Evolutionary conservation across 164 flowering plant species (phyloP), one percentile per base, ranked within the genome.

Genomic region (Chloranthus sessilifolius): DNA sequence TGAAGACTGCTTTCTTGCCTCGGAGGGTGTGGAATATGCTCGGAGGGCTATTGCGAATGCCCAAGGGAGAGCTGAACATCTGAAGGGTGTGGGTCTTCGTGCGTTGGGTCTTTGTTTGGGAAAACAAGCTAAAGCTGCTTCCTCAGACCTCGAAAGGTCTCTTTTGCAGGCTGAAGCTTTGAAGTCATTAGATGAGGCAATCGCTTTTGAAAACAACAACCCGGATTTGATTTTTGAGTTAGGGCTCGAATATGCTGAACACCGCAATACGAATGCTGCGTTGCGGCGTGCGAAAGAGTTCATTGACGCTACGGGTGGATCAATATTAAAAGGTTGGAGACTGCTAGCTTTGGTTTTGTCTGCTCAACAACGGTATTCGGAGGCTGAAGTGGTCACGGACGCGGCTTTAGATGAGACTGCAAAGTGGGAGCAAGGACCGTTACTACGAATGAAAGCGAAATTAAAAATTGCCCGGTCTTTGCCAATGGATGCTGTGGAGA

Each of bases 381-480:
- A 92, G 63, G 95, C 95, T 14, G 85, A 78, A 62, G 81, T 78
- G 46, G 95, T 88, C 8, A 81, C 62, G 45, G 97, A 84, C 73
- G 97, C 97, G 27, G 99, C 99, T 56, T 73, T 92, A 61, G 92
- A 88, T 60, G 97, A 88, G 69, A 88, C 97, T 46, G 68, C 89
- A 50, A 92, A 82, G 74, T 92, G 97, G 99, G 97, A 92, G 53
- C 99, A 86, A 73, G 97, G 91, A 46, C 83, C 95, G 44, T 59
- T 92, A 33, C 88, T 92, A n/a, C 79, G 77, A 69, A 65, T 84
- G 65, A 92, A 88, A 59, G 95, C 99, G 25, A 82, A 84, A 68
- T 66, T 92, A 53, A 82, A 86, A 68, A 66, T 74, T 39, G 68
- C 80, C 7, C 88, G 71, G 58, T 81, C 89, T 58, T 66, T 51